A percentile compares a stretch with the other conserved stretches of the same genome.
Conservation (phyloP, 495 filamentous ascomycete species). For the Xanthoparmelia taractica region DNA sequence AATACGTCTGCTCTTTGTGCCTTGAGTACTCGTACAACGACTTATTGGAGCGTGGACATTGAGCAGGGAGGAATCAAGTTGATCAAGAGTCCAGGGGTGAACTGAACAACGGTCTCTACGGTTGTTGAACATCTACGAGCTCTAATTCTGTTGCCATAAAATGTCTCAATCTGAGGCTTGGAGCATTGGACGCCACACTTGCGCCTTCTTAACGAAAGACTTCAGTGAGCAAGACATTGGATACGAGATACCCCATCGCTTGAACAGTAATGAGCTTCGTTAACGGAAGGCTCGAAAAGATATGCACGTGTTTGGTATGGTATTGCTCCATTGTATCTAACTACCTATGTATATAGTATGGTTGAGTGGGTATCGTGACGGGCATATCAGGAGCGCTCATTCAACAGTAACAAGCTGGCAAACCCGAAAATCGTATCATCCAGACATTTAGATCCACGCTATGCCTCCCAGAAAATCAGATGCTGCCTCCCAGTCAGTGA, state of each 20-base stretch:
- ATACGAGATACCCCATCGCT: no score
- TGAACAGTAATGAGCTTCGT: background rate
- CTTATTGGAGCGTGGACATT: no score
- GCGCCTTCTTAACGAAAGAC: no score
- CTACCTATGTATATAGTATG: constrained; percentile 17
- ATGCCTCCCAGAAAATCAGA: constrained; percentile 25
- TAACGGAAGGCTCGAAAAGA: background rate
- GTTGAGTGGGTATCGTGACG: constrained; percentile 22
- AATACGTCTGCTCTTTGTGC: background rate
- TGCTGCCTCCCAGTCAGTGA: constrained; percentile 1
- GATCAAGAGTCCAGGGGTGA: no score
- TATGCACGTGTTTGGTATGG: background rate
- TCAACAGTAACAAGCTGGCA: background rate
- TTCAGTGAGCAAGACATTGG: no score
- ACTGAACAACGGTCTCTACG: no score
- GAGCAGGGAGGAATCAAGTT: no score
- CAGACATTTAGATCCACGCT: constrained; percentile 26
- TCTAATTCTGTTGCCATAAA: no score
- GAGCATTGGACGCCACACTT: no score
- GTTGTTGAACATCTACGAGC: no score
- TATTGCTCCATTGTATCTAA: constrained; percentile 6
- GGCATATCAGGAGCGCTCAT: background rate
- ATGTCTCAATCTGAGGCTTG: no score
- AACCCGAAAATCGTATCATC: constrained; percentile 6
- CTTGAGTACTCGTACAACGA: background rate